These are phyloP conservation scores for Cupressus sempervirens DNA, from an alignment of 75 land plant species.

Conservation along the genomic window DNA sequence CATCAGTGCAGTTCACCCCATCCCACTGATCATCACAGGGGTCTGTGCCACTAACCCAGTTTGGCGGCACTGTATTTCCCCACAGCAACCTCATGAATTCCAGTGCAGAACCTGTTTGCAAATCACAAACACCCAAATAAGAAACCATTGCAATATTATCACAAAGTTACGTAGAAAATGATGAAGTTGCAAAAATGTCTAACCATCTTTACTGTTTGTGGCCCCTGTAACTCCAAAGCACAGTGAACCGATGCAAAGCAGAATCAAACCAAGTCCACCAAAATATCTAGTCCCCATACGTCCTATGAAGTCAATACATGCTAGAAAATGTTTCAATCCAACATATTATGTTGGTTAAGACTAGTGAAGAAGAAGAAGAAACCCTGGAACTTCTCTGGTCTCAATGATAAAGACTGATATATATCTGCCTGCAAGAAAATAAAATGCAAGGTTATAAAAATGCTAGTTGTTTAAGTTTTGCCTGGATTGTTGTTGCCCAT, in stretches of 20 bases:
- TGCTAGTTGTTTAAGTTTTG: not conserved
- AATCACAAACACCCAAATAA: not conserved
- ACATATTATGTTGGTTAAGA: not conserved
- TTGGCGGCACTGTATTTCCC: conserved; percentile 1
- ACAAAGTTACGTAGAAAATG: not conserved
- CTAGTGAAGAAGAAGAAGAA: not conserved
- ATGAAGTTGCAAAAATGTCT: not conserved
- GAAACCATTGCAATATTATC: not conserved
- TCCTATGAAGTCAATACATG: not conserved
- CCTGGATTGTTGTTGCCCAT: not conserved
- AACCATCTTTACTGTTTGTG: conserved; percentile 11
- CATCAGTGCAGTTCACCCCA: conserved; percentile 9
- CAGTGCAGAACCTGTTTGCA: not conserved
- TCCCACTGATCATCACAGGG: conserved; percentile 14
- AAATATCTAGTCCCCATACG: not conserved
- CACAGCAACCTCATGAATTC: not conserved
- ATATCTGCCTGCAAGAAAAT: too few relatives aligned
- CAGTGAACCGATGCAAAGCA: not conserved
- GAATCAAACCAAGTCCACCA: not conserved
- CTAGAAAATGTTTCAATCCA: not conserved
- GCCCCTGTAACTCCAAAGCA: not conserved
- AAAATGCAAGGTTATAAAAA: too few relatives aligned
- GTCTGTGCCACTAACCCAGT: not conserved
- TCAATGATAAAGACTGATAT: not conserved
- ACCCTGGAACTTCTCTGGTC: not conserved